Percentiles rank a stretch among this genome's conserved stretches.
Evolutionary conservation across 2,329 filamentous ascomycete species (phyloP).

Genomic region (Fonsecaea nubica): DNA sequence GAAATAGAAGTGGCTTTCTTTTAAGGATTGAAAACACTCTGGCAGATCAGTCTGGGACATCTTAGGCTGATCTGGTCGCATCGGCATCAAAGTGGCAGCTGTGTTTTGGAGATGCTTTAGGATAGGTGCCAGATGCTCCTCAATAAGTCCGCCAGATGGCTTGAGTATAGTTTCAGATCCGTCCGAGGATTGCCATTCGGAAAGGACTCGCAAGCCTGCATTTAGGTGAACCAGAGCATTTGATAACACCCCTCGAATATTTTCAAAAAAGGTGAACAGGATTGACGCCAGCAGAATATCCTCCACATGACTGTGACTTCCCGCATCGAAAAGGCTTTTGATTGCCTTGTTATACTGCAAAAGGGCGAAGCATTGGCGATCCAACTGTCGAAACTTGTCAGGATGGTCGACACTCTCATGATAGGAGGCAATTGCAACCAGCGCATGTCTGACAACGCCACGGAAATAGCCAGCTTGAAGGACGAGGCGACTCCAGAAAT

Average conservation of each 20-base stretch:
- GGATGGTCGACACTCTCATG: slow-evolving; percentile 18
- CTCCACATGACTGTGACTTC: background rate
- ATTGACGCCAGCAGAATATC: slow-evolving; percentile 13
- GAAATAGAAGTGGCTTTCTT: slow-evolving; percentile 4
- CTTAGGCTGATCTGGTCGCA: background rate
- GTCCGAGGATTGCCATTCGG: slow-evolving; percentile 1
- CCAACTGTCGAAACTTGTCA: slow-evolving; percentile 6
- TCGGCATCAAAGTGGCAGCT: slow-evolving; percentile 4
- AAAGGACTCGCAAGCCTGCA: slow-evolving; percentile 6
- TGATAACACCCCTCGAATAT: slow-evolving; percentile 1
- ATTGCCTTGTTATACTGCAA: slow-evolving; percentile 26
- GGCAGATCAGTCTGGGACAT: slow-evolving; percentile 1
- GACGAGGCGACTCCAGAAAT: slow-evolving; percentile 22
- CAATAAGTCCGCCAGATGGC: background rate
- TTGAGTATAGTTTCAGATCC: background rate
- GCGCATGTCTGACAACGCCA: slow-evolving; percentile 16
- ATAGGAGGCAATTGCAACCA: slow-evolving; percentile 23
- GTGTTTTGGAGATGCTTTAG: background rate
- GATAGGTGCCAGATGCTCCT: slow-evolving; percentile 10
- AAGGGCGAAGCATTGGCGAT: slow-evolving; percentile 16
- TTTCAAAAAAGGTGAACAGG: slow-evolving; percentile 19
- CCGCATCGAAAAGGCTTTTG: slow-evolving; percentile 3
- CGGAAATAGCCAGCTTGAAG: slow-evolving; percentile 21
- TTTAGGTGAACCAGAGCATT: slow-evolving; percentile 14
- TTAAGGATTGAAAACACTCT: slow-evolving; percentile 6